phyloP scores from a whole-genome alignment of 1,284 basidiomycete genomes.

The Irpex sp. region DNA sequence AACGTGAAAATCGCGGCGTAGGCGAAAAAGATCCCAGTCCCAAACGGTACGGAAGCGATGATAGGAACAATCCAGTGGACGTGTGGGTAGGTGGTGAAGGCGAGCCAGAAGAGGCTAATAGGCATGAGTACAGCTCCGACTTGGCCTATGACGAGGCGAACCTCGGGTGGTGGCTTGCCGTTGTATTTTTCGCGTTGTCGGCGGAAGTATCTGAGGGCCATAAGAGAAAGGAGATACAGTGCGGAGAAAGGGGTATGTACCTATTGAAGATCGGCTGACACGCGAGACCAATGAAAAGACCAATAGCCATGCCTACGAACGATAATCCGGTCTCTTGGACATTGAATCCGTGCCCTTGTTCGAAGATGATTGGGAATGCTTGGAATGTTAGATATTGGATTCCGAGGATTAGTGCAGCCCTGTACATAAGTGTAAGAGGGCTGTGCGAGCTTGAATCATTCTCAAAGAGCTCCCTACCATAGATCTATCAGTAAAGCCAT shows the following conservation, averaged over 20 bases:
- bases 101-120: constrained; percentile 66
- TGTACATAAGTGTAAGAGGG: constrained; percentile 11
- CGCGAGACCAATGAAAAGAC: constrained; percentile 53
- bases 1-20: constrained; percentile 74
- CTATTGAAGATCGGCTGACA: constrained; percentile 65
- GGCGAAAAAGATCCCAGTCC: constrained; percentile 53
- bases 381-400: constrained; percentile 76
- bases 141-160: constrained; percentile 63
- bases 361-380: constrained; percentile 70
- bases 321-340: constrained; percentile 58
- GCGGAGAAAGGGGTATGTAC: constrained; percentile 25
- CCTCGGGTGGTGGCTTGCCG: constrained; percentile 66
- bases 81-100: constrained; percentile 63
- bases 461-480: constrained; percentile 27
- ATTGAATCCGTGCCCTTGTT: constrained; percentile 55
- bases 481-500: constrained; percentile 73
- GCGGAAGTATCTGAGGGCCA: constrained; percentile 19
- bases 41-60: constrained; percentile 60
- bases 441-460: background rate
- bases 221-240: background rate
- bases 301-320: constrained; percentile 74
- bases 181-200: constrained; percentile 29
- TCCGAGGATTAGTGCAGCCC: constrained; percentile 63
- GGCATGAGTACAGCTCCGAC: constrained; percentile 70
- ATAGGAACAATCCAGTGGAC: constrained; percentile 77